Base-by-base conservation (phyloP, 345 rosid genomes). In the Hibiscus mutabilis region DNA sequence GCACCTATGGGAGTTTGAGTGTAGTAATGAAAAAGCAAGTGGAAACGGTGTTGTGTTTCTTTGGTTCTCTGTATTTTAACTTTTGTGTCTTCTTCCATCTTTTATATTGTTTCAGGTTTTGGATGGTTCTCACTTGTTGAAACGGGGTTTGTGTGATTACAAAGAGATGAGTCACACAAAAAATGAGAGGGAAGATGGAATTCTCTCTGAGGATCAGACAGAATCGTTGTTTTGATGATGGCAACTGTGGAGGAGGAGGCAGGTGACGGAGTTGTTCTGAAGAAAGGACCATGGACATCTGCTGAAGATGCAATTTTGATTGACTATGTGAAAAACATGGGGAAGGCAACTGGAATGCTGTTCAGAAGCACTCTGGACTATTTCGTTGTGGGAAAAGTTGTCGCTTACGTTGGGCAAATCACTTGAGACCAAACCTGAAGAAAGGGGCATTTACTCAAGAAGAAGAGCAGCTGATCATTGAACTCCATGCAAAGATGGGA, bases 271-370 rank as follows among this genome's bases (percentile, higher is more conserved):
- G 33, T 60, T 71, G 74, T 60, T 78, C 78, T 95, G 78, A 92
- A 92, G 88, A 95, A 95, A 88, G 99, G 99, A 58, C 99, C 99
- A 18, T 95, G 99, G 99, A 90, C 99, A 3, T 80, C 99, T n/a
- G 79, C 96, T 15, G 98, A 95, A 86, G 99, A 95, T 77, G 87
- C 85, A 40, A 88, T 92, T 75, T 83, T 95, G 79, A 81, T 92
- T 46, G 91, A 95, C 44, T 90, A 90, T 83, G 98, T 95, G 37
- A 89, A 85, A 92, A 87, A 84, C 99, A 95, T 14, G 98, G 98
- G 6, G 99, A 92, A 75, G 98, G 98, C 75, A 90, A 94, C 82
- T 94, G 98, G 98, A 94, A 90, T 81, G 87, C 93, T 72, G 96
- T 92, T 66, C 99, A 95, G 84, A 90, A 84, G 86, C 83, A 86